phyloP scores from a whole-genome alignment of 1,284 basidiomycete species.

The Trichosporon coremiiforme region DNA sequence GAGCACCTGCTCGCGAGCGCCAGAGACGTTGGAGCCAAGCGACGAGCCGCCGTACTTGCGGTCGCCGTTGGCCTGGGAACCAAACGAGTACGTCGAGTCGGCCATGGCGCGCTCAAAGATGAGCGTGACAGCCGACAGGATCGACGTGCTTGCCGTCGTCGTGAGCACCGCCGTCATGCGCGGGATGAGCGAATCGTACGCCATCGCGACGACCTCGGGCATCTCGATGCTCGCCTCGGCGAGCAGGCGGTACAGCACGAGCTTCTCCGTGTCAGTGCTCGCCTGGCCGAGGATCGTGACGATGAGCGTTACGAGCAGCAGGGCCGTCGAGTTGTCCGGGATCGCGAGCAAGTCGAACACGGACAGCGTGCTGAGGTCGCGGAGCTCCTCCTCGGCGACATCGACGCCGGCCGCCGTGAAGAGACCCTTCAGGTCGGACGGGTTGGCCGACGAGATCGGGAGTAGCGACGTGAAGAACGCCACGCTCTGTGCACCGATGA shows the following conservation, averaged over 20 bases:
- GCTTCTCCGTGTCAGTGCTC: conserved; percentile 75
- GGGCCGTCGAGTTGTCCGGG: conserved; percentile 66
- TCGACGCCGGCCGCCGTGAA: conserved; percentile 66
- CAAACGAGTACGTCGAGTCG: conserved; percentile 47
- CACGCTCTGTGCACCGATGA: conserved; percentile 65
- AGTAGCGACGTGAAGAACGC: conserved; percentile 81
- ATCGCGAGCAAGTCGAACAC: conserved; percentile 57
- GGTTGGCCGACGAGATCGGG: conserved; percentile 65
- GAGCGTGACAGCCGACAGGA: conserved; percentile 70
- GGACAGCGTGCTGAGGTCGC: conserved; percentile 59
- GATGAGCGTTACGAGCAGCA: conserved; percentile 74
- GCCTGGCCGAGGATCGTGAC: conserved; percentile 74
- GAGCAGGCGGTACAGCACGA: conserved; percentile 75
- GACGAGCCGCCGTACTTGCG: conserved; percentile 8
- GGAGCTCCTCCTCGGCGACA: conserved; percentile 59
- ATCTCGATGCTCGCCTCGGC: conserved; percentile 71
- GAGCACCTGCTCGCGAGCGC: conserved; percentile 43
- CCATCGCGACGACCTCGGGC: conserved; percentile 73
- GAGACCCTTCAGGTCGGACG: conserved; percentile 62
- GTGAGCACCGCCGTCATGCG: conserved; percentile 75
- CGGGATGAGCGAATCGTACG: conserved; percentile 78
- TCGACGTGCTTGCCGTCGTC: conserved; percentile 69
- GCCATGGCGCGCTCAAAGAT: conserved; percentile 62
- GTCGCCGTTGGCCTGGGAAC: conserved; percentile 29
- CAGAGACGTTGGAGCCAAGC: conserved; percentile 3